Evolutionary conservation across 2,329 filamentous ascomycete species (phyloP), one percentile per base, ranked within the genome.

Genomic region (Leptosphaerulina australis): DNA sequence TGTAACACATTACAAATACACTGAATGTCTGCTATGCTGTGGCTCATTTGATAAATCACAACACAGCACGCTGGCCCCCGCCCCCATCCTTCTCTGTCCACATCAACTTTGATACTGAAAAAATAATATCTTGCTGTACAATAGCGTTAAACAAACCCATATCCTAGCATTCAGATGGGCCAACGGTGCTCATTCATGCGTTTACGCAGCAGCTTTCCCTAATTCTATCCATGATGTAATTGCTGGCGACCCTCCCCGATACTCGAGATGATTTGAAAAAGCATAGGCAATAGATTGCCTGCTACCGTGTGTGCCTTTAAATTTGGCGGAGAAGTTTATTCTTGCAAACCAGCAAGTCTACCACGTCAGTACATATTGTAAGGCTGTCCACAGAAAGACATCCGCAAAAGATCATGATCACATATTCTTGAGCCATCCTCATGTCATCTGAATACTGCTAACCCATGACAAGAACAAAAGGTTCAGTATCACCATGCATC

Each of bases 321-420:
- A 5, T 14, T 47, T 7, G 29, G 36, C 6, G 9, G 18, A 36
- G 4, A 1, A 1, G 29, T 29, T 1, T 40, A 47, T 14, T 35
- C 44, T 28, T 30, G 44, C 35, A 47, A 47, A 8, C 29, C 44
- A 9, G 29, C 35, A 15, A 21, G n/a, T 11, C 20, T 33, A 11
- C 39, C 39, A 6, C 39, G 29, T 20, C 39, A 34, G 14, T 4
- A 2, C 5, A 7, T 5, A 10, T 10, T 9, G 5, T 14, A 26
- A 15, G 4, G 8, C 21, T 15, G 21, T 18, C 7, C 39, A 2
- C 20, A 15, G 5, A 29, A 40, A 10, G 44, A 28, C 17, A 34
- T 47, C 7, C 36, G 18, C 5, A 38, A 20, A 36, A 47, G 8
- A 22, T 47, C 9, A 18, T 21, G 4, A 35, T 40, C 9, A 35